These are phyloP conservation scores for Astrothelium subdiscretum DNA, from an alignment of 495 filamentous ascomycete genomes.

Conservation along the genomic window DNA sequence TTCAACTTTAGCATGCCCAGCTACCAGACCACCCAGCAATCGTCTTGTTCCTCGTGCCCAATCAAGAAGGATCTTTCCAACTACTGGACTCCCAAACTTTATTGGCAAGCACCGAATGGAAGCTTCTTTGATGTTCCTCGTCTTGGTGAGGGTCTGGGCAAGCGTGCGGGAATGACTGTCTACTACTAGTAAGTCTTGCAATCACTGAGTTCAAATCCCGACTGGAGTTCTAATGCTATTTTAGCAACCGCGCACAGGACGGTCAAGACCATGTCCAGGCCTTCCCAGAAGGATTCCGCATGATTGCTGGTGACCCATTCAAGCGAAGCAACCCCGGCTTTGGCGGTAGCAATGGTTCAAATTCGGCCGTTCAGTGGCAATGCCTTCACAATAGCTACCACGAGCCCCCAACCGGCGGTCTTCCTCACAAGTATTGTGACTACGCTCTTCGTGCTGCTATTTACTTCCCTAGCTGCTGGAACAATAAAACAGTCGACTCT, in stretches of 20 bases:
- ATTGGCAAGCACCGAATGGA: slow-evolving; percentile 50
- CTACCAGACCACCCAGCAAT: slow-evolving; percentile 43
- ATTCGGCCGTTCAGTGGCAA: slow-evolving; percentile 41
- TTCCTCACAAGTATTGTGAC: slow-evolving; percentile 45
- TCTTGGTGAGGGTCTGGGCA: slow-evolving; percentile 43
- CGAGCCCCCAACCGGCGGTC: slow-evolving; percentile 21
- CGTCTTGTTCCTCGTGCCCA: slow-evolving; percentile 55
- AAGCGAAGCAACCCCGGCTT: slow-evolving; percentile 36
- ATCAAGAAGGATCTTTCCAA: slow-evolving; percentile 57
- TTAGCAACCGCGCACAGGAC: slow-evolving; percentile 46
- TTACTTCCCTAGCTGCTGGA: slow-evolving; percentile 44
- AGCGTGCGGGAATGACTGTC: slow-evolving; percentile 33
- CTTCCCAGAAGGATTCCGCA: slow-evolving; percentile 63
- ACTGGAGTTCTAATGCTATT: slow-evolving; percentile 23
- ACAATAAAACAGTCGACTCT: slow-evolving; percentile 33
- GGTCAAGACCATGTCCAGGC: slow-evolving; percentile 48
- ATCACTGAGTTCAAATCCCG: background rate
- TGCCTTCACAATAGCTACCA: slow-evolving; percentile 40
- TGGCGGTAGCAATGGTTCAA: slow-evolving; percentile 23
- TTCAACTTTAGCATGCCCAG: slow-evolving; percentile 50
- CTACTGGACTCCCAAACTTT: slow-evolving; percentile 68
- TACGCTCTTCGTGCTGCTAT: slow-evolving; percentile 47
- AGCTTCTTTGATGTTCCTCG: slow-evolving; percentile 48
- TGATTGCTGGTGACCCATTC: slow-evolving; percentile 55
- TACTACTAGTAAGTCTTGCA: slow-evolving; percentile 55